Evolutionary conservation across 1,284 basidiomycete species (phyloP), one percentile per base, ranked within the genome.

Genomic region (Tilletia walkeri): DNA sequence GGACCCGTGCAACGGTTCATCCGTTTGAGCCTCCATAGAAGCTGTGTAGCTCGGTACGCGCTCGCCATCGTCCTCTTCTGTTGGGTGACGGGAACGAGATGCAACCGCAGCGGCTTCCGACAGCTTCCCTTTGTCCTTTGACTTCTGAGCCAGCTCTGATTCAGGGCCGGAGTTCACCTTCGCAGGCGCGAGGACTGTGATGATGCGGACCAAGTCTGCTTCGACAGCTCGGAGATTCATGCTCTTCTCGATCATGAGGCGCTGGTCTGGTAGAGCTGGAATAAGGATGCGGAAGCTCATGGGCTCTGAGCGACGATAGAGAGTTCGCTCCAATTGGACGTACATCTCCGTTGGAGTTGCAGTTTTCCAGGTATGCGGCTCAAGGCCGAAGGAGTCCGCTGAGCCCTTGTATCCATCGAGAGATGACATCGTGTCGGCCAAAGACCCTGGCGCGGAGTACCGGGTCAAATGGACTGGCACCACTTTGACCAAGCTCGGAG

Each of bases 261-360:
- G 65, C 7, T 71, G 70, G 36, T 78, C 70, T 18, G 79, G 79
- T 2, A 81, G 77, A 9, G 65, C 45, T 36, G 81, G 78, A 10
- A 83, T 79, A 66, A 75, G 75, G 20, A 82, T 74, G 53, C 76
- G 76, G 5, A 83, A 68, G 16, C 74, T 73, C 65, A 82, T 76
- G 16, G 79, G 81, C 36, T 83, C 80, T 9, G 78, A 77, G 9
- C 78, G 76, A n/a, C 82, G 75, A 34, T 80, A 77, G 41, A 83
- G 76, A 65, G 74, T 79, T 48, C 77, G 75, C 30, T 75, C 75
- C 49, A 83, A 78, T 68, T 78, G 74, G 16, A 78, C 73, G 38
- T 78, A 75, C 53, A 75, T 75, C 16, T 67, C 39, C 2, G 75
- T 75, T 0, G 81, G 80, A 3, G 67, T 34, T 16, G 75, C 65